Evolutionary conservation across 176 grass and related monocot genomes (phyloP).

Genomic region (Poa annua): DNA sequence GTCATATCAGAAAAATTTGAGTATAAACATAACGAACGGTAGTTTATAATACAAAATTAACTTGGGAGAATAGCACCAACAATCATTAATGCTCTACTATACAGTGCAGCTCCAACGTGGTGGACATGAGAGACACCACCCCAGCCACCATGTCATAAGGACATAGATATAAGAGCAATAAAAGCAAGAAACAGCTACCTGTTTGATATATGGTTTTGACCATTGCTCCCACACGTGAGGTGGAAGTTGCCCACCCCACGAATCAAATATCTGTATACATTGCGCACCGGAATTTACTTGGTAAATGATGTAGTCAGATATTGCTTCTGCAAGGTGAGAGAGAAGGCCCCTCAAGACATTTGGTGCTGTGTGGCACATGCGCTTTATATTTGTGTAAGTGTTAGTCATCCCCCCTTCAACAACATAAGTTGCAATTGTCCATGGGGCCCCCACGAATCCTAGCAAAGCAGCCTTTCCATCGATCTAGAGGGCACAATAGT

Average conservation of each 20-base stretch:
- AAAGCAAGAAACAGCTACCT: constrained; percentile 59
- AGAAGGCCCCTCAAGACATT: constrained; percentile 84
- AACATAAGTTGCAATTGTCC: constrained; percentile 98
- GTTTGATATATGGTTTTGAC: constrained; percentile 97
- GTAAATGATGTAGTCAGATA: constrained; percentile 93
- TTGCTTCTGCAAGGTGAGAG: constrained; percentile 76
- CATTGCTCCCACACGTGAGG: constrained; percentile 97
- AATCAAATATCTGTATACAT: constrained; percentile 99
- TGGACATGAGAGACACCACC: not conserved
- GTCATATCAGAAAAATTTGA: constrained; percentile 24
- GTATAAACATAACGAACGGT: constrained; percentile 16
- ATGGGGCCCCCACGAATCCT: constrained; percentile 97
- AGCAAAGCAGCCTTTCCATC: constrained; percentile 80
- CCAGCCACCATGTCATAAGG: constrained; percentile 17
- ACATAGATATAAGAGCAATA: constrained; percentile 29
- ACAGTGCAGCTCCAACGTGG: constrained; percentile 19
- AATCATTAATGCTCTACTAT: not conserved
- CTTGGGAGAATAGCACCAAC: constrained; percentile 14
- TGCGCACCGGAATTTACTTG: constrained; percentile 96
- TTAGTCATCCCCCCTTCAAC: constrained; percentile 91
- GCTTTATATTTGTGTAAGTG: constrained; percentile 90
- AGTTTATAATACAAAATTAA: constrained; percentile 17
- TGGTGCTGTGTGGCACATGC: constrained; percentile 90
- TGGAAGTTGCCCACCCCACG: constrained; percentile 97
- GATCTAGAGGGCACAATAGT: constrained; percentile 60